Conservation (phyloP, 2,329 filamentous ascomycete genomes). For the Alternaria arborescens region DNA sequence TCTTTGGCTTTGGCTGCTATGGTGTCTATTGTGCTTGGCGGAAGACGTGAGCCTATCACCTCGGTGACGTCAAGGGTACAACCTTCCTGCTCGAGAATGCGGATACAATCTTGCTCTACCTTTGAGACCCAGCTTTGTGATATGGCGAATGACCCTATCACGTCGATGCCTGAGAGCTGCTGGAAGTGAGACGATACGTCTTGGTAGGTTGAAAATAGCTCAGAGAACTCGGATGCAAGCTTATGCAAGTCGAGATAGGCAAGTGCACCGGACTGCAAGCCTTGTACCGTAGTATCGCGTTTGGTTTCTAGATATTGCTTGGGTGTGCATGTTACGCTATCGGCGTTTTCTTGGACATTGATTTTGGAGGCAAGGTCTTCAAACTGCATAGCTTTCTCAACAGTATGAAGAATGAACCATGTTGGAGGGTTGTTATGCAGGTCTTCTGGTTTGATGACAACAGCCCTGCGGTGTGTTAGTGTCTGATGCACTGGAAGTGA, state of each 20-base stretch:
- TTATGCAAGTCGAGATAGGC: conserved; percentile 32
- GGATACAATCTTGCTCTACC: conserved; percentile 22
- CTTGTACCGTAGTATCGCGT: conserved; percentile 26
- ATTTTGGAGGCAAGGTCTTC: conserved; percentile 23
- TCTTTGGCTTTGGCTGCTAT: conserved; percentile 24
- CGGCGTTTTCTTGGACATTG: conserved; percentile 19
- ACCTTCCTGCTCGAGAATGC: conserved; percentile 25
- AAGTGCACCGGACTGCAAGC: conserved; percentile 29
- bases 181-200: conserved; percentile 26
- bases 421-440: conserved; percentile 34
- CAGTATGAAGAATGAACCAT: conserved; percentile 31
- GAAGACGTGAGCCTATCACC: conserved; percentile 16
- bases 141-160: conserved; percentile 31
- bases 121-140: conserved; percentile 35
- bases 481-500: neutral
- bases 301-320: conserved; percentile 27
- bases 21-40: conserved; percentile 16
- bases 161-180: conserved; percentile 16
- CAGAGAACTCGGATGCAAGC: conserved; percentile 26
- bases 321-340: conserved; percentile 34
- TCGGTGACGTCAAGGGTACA: conserved; percentile 30
- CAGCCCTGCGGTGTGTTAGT: conserved; percentile 19
- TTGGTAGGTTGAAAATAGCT: conserved; percentile 25
- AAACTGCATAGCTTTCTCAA: conserved; percentile 19
- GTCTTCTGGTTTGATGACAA: conserved; percentile 24